These are phyloP conservation scores for Thelephora aurantiotincta DNA, from an alignment of 768 basidiomycete species.

Conservation along the genomic window DNA sequence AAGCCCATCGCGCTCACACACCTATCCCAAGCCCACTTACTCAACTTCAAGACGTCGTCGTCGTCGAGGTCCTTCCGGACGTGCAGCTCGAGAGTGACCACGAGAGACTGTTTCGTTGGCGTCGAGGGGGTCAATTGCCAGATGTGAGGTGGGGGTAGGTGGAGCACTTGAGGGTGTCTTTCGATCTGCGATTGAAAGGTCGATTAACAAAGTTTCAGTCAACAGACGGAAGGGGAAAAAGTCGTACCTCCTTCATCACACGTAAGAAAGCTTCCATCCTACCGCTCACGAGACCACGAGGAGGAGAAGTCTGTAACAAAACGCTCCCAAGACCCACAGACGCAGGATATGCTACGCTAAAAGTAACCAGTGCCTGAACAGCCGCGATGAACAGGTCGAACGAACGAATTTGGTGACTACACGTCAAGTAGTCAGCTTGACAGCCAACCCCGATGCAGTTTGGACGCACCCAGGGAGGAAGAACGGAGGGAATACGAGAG, in stretches of 20 bases:
- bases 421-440: conserved; percentile 18
- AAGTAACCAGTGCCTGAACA: conserved; percentile 63
- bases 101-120: conserved; percentile 26
- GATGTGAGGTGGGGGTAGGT: conserved; percentile 75
- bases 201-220: not conserved
- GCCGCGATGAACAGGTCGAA: conserved; percentile 83
- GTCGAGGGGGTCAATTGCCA: conserved; percentile 55
- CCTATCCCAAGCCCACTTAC: conserved; percentile 64
- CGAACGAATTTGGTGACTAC: conserved; percentile 41
- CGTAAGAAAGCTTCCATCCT: conserved; percentile 75
- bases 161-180: conserved; percentile 69
- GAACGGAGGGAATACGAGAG: conserved; percentile 39
- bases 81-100: conserved; percentile 73
- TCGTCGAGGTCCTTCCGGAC: conserved; percentile 55
- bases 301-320: conserved; percentile 80
- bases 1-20: conserved; percentile 35
- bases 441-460: not conserved
- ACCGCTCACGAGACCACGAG: conserved; percentile 37
- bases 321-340: conserved; percentile 75
- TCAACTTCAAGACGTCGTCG: conserved; percentile 55
- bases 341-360: conserved; percentile 73
- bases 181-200: conserved; percentile 48
- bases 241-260: conserved; percentile 65
- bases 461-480: conserved; percentile 40
- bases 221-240: conserved; percentile 4